Evolutionary conservation across 1,284 basidiomycete genomes (phyloP).

Genomic region (Melampsora allii-populina): DNA sequence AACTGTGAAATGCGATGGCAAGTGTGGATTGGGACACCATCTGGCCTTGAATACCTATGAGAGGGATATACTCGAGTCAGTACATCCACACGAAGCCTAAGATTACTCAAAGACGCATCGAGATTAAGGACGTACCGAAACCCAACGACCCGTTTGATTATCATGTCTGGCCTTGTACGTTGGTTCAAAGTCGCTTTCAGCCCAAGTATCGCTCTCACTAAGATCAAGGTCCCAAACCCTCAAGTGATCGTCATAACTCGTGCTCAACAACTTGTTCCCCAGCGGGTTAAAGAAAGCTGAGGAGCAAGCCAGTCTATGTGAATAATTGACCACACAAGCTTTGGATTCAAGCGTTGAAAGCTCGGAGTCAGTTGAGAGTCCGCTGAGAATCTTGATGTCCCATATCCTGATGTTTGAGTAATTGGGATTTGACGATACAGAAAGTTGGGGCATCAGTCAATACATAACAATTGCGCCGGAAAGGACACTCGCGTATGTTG

Average conservation of each 20-base stretch:
- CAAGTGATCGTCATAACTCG: conserved; percentile 34
- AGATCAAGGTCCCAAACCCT: conserved; percentile 28
- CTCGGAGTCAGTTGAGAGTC: not conserved
- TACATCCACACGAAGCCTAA: not conserved
- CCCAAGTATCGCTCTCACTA: conserved; percentile 1
- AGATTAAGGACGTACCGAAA: conserved; percentile 13
- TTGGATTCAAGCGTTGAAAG: not conserved
- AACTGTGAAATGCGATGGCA: conserved; percentile 30
- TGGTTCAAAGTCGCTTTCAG: not conserved
- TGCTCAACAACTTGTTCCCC: conserved; percentile 19
- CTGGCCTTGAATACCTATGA: conserved; percentile 31
- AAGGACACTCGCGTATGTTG: too few species aligned
- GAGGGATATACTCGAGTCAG: not conserved
- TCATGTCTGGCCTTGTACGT: conserved; percentile 17
- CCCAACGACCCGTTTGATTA: conserved; percentile 39
- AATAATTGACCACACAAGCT: conserved; percentile 12
- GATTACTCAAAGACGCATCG: not conserved
- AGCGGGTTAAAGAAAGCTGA: conserved; percentile 24
- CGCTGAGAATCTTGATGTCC: conserved; percentile 12
- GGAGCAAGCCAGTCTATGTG: conserved; percentile 32
- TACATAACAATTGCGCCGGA: too few species aligned
- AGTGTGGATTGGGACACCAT: conserved; percentile 30
- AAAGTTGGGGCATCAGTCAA: too few species aligned
- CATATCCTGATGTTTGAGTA: conserved; percentile 15
- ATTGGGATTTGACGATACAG: not conserved